phyloP scores from a whole-genome alignment of 257 asterid species.

The Verbena officinalis region DNA sequence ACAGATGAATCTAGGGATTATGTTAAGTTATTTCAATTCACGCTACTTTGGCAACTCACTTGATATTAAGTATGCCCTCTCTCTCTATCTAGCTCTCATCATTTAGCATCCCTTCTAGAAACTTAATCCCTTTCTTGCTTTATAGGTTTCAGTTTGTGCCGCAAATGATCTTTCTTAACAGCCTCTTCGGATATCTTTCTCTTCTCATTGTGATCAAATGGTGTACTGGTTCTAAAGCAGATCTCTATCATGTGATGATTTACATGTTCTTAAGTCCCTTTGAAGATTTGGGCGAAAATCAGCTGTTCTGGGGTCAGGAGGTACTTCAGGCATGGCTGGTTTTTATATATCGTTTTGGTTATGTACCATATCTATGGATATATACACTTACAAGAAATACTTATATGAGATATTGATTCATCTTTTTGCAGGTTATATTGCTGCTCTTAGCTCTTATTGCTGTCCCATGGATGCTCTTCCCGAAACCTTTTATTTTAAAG shows the following conservation, averaged over 20 bases:
- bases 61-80: slow-evolving; percentile 66
- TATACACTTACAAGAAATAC: slow-evolving; percentile 17
- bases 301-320: slow-evolving; percentile 86
- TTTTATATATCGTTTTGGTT: slow-evolving; percentile 23
- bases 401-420: not conserved
- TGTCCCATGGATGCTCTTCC: slow-evolving; percentile 99
- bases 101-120: slow-evolving; percentile 22
- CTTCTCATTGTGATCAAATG: slow-evolving; percentile 79
- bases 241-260: slow-evolving; percentile 95
- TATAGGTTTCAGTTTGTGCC: slow-evolving; percentile 94
- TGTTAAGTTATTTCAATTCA: slow-evolving; percentile 84
- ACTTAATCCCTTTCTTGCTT: slow-evolving; percentile 31
- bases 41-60: slow-evolving; percentile 63
- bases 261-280: slow-evolving; percentile 97
- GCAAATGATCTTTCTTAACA: slow-evolving; percentile 84
- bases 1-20: slow-evolving; percentile 92
- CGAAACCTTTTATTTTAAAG: slow-evolving; percentile 89
- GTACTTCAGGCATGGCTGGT: slow-evolving; percentile 68
- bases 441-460: slow-evolving; percentile 80
- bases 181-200: slow-evolving; percentile 93
- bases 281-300: slow-evolving; percentile 80
- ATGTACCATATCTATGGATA: not conserved
- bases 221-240: slow-evolving; percentile 95
- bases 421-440: slow-evolving; percentile 60
- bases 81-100: slow-evolving; percentile 11